Conservation (phyloP, 139 green algal genomes). For the Pycnococcus provasolii region DNA sequence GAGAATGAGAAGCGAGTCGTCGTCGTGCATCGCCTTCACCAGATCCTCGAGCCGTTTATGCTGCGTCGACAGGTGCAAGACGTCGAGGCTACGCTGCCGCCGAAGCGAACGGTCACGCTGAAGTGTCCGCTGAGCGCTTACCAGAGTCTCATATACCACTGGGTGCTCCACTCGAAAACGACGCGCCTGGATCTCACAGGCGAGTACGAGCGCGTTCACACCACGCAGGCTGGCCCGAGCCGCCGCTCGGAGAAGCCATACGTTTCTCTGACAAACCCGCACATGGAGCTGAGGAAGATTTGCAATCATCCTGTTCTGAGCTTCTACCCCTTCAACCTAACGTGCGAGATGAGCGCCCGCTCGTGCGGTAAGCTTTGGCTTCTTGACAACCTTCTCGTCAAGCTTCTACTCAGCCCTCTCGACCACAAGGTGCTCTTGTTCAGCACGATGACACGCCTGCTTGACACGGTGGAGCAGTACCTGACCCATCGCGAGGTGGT, state of each 20-base stretch:
- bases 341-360: conserved; percentile 26
- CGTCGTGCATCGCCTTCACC: conserved; percentile 70
- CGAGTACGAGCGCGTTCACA: conserved; percentile 23
- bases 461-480: conserved; percentile 69
- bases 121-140: conserved; percentile 59
- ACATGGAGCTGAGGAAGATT: conserved; percentile 92
- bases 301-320: conserved; percentile 91
- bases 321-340: conserved; percentile 49
- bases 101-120: conserved; percentile 50
- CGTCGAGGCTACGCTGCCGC: conserved; percentile 80
- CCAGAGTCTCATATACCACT: conserved; percentile 75
- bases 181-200: conserved; percentile 63
- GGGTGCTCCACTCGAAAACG: conserved; percentile 71
- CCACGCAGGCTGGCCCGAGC: not conserved
- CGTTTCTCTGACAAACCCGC: conserved; percentile 74
- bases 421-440: conserved; percentile 75
- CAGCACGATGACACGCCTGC: conserved; percentile 62
- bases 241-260: conserved; percentile 41
- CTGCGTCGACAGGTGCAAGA: conserved; percentile 68
- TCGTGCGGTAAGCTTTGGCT: conserved; percentile 82
- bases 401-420: conserved; percentile 42
- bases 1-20: conserved; percentile 75
- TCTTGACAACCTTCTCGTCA: conserved; percentile 84
- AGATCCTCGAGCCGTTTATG: conserved; percentile 97
- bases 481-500: conserved; percentile 46